Evolutionary conservation across 495 filamentous ascomycete genomes (phyloP), one percentile per base, ranked within the genome.

Genomic region (Amphirosellinia nigrospora): DNA sequence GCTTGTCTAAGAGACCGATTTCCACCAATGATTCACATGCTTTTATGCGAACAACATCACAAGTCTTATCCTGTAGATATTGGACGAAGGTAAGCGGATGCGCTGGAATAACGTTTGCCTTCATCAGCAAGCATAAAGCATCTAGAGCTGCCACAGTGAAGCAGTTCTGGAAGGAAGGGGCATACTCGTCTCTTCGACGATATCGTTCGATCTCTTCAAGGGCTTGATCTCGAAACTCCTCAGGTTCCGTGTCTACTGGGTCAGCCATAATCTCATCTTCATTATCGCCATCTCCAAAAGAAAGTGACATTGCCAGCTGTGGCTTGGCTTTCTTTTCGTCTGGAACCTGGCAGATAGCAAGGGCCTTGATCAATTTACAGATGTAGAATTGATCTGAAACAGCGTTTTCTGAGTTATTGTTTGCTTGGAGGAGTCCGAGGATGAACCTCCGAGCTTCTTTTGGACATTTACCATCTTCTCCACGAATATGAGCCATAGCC

Each of bases 181-280:
- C 92, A 90, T 94, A 98, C 80, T 98, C 94, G 74, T 99, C 96
- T 86, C 96, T 93, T 53, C 95, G 89, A 58, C 94, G 88, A 75
- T 95, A 93, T 61, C 96, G 88, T 68, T 97, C 93, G 55, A 99
- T 93, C 77, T 97, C 94, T 45, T 91, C 90, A 19, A 97, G 78
- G 2, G 91, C 91, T 53, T 88, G 86, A 50, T 87, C 86, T 68
- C 92, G 87, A 48, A 96, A 90, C 45, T 76, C 64, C 11, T 82
- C 80, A 6, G 72, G 61, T 58, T 84, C 83, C 7, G 78, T 73
- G 1, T 83, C 78, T n/a, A 71, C 48, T 16, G 66, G 66, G 2
- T 78, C 75, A 21, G 41, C 71, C 72, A 78, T 78, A 26, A 75
- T 66, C 39, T 82, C 78, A 15, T 82, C 78, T 30, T 69, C 65